These are phyloP conservation scores for Avena insularis DNA, from an alignment of 176 grass and related monocot genomes.

Conservation along the genomic window DNA sequence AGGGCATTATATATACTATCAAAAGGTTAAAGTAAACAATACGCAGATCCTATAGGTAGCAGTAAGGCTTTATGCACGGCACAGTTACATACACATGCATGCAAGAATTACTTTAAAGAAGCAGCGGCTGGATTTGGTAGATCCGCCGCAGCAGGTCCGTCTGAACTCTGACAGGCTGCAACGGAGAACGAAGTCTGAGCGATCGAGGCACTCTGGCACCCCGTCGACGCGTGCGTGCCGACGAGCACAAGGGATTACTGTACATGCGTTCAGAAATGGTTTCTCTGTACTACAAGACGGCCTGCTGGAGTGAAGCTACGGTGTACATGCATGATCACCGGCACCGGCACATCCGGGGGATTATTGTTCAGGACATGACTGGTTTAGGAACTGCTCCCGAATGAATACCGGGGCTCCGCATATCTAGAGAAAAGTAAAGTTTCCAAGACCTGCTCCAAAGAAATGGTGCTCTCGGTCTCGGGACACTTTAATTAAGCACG, in stretches of 20 bases:
- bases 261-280: not conserved
- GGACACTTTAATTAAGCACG: too few relatives aligned
- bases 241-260: not conserved
- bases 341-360: not conserved
- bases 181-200: not conserved
- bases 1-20: not conserved
- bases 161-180: slow-evolving; percentile 27
- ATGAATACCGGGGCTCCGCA: not conserved
- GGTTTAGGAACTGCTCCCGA: not conserved
- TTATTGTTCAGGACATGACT: not conserved
- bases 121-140: slow-evolving; percentile 16
- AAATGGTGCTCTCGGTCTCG: not conserved
- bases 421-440: too few relatives aligned
- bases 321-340: not conserved
- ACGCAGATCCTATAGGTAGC: not conserved
- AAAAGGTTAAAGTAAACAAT: slow-evolving; percentile 25
- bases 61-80: slow-evolving; percentile 7
- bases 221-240: not conserved
- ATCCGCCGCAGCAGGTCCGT: slow-evolving; percentile 21
- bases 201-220: not conserved
- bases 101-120: not conserved
- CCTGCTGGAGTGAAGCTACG: not conserved
- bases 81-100: not conserved
- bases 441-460: not conserved
- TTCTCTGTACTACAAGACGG: slow-evolving; percentile 14